Conservation (phyloP, 257 asterid genomes). For the Plantago major region DNA sequence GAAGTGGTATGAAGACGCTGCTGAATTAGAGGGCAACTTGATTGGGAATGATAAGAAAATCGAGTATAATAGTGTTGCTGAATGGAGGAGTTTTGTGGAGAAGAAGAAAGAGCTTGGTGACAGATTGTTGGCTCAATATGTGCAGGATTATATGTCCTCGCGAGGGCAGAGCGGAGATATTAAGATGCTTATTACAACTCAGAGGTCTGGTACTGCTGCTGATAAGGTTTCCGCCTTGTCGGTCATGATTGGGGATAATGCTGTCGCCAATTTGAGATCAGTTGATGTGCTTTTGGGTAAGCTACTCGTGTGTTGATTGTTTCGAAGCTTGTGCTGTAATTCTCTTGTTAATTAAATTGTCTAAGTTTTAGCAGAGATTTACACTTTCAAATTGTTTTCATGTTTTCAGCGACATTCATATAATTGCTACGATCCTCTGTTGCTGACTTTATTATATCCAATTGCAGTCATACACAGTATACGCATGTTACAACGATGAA, state of each 20-base stretch:
- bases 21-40: conserved; percentile 68
- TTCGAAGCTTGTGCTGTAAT: conserved; percentile 6
- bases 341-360: not conserved
- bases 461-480: too few species aligned
- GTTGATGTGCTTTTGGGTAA: conserved; percentile 81
- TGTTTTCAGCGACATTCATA: too few species aligned
- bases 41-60: conserved; percentile 51
- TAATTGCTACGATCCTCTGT: too few species aligned
- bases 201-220: conserved; percentile 93
- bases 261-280: conserved; percentile 78
- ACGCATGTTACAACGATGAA: too few species aligned
- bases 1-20: conserved; percentile 64
- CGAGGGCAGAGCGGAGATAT: conserved; percentile 83
- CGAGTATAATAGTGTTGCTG: conserved; percentile 42
- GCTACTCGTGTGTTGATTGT: not conserved
- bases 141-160: conserved; percentile 61
- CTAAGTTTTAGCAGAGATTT: too few species aligned
- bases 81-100: conserved; percentile 76
- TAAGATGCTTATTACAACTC: conserved; percentile 79
- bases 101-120: conserved; percentile 77
- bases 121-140: conserved; percentile 71
- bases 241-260: conserved; percentile 86
- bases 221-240: conserved; percentile 93
- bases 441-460: too few species aligned
- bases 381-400: too few species aligned